Evolutionary conservation across 768 basidiomycete species (phyloP).

Genomic region (Podaxis sp.): DNA sequence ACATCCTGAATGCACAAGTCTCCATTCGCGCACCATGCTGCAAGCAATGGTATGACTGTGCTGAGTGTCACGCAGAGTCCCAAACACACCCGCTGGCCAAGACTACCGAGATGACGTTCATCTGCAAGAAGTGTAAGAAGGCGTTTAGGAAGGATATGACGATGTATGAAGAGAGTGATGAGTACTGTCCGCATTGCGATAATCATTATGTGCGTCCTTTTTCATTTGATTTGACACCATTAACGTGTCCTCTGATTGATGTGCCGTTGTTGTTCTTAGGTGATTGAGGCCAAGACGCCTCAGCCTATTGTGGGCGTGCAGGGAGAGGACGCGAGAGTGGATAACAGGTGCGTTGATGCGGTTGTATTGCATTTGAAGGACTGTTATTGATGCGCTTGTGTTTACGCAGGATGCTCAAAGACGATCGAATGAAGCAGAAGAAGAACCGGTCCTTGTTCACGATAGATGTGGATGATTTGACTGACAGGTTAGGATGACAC

Average conservation of each 20-base stretch:
- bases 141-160: constrained; percentile 96
- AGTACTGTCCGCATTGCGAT: constrained; percentile 97
- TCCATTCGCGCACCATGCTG: constrained; percentile 96
- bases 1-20: constrained; percentile 94
- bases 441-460: constrained; percentile 45
- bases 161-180: constrained; percentile 91
- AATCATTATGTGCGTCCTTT: constrained; percentile 88
- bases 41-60: constrained; percentile 96
- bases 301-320: constrained; percentile 83
- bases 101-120: constrained; percentile 63
- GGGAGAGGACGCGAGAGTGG: constrained; percentile 86
- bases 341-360: constrained; percentile 61
- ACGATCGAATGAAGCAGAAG: constrained; percentile 67
- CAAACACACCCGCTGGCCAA: constrained; percentile 69
- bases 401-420: constrained; percentile 74
- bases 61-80: constrained; percentile 88
- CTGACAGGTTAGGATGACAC: constrained; percentile 43
- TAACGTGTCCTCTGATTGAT: not conserved
- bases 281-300: constrained; percentile 89
- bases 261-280: constrained; percentile 37
- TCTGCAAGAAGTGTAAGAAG: constrained; percentile 66
- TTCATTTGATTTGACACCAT: not conserved
- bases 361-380: not conserved
- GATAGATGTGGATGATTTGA: constrained; percentile 35
- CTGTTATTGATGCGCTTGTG: constrained; percentile 1